Evolutionary conservation across 139 green algal species (phyloP).

Genomic region (Chlamydomonas sphaeroides): DNA sequence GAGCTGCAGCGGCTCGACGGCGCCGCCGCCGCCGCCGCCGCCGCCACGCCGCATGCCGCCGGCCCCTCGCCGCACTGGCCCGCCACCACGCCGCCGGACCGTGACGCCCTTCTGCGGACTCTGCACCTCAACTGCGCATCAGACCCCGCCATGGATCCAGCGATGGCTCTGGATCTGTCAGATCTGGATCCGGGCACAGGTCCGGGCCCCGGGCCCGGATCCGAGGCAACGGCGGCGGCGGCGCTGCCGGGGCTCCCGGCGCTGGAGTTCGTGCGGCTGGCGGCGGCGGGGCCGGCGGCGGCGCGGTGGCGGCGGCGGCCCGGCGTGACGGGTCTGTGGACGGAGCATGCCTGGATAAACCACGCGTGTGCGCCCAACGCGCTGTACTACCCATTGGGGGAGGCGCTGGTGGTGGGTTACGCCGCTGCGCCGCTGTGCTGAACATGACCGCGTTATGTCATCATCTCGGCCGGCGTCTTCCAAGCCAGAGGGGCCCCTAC

Average conservation of each 20-base stretch:
- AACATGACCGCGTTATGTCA: not conserved
- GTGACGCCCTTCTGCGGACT: not conserved
- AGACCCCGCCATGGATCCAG: constrained; percentile 5
- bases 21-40: not conserved
- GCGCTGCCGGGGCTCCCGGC: no score
- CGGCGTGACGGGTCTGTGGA: not conserved
- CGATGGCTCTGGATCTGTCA: not conserved
- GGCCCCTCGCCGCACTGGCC: not conserved
- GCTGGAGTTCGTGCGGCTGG: no score
- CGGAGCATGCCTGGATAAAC: constrained; percentile 33
- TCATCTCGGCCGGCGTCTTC: no score
- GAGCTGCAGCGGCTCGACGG: not conserved
- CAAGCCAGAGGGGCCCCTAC: not conserved
- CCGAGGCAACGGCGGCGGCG: no score
- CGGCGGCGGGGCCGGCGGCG: no score
- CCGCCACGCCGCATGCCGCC: not conserved
- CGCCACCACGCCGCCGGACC: no score
- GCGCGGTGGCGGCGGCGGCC: not conserved
- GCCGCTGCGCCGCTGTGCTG: no score
- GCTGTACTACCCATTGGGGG: constrained; percentile 1
- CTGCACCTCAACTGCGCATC: constrained; percentile 27
- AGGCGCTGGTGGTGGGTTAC: constrained; percentile 18
- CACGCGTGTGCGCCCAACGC: constrained; percentile 12
- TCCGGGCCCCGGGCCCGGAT: no score
- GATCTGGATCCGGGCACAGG: not conserved